These are phyloP conservation scores for Exserohilum rostratum DNA, from an alignment of 2,329 filamentous ascomycete species.

Conservation along the genomic window DNA sequence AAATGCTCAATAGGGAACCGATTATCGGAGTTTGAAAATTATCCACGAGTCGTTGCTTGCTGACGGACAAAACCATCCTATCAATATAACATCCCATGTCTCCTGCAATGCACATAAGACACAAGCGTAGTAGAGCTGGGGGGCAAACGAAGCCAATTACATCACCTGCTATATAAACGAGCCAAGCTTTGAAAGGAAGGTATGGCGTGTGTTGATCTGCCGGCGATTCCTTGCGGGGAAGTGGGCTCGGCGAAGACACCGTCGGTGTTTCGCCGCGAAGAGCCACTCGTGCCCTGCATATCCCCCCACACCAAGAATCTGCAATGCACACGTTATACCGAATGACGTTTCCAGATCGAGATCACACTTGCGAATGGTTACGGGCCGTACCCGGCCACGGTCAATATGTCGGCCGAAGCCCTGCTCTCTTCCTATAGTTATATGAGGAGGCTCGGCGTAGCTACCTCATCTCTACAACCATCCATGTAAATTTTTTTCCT, in stretches of 20 bases:
- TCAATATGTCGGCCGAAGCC: not conserved
- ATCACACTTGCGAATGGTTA: not conserved
- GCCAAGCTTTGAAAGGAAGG: constrained; percentile 1
- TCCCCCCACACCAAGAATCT: not conserved
- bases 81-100: no score
- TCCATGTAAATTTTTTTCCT: not conserved
- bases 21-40: no score
- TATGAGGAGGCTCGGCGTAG: constrained; percentile 5
- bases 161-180: no score
- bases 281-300: not conserved
- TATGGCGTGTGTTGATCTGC: constrained; percentile 5
- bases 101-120: not conserved
- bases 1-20: no score
- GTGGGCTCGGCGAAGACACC: constrained; percentile 13
- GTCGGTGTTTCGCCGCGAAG: constrained; percentile 2
- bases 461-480: not conserved
- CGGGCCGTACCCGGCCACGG: not conserved
- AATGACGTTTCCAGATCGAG: not conserved
- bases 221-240: constrained; percentile 10
- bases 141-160: no score
- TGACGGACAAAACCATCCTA: not conserved
- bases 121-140: no score
- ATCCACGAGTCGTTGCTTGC: not conserved
- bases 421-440: not conserved
- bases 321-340: not conserved